Conservation (phyloP, 352 stramenopile genomes). For the Pythium sp. region DNA sequence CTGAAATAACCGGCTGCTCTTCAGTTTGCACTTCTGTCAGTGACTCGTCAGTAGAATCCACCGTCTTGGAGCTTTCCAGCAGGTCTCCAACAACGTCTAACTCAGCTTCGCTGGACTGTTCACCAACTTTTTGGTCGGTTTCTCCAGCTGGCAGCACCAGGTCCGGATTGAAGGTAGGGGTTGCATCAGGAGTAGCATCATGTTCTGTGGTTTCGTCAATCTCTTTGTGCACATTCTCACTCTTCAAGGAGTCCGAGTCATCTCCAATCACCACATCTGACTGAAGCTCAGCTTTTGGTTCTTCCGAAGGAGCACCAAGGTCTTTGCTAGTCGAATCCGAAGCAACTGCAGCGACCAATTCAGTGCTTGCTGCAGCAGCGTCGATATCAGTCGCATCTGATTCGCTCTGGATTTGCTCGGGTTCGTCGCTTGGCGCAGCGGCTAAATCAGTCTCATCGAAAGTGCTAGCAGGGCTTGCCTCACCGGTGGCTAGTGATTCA, state of each 20-base stretch:
- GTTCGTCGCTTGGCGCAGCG: background rate
- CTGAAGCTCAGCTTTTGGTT: background rate
- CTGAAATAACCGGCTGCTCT: background rate
- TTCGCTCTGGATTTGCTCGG: background rate
- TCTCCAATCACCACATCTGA: background rate
- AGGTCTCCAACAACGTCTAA: background rate
- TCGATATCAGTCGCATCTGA: background rate
- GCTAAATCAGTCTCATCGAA: background rate
- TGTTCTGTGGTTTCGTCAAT: too few relatives aligned
- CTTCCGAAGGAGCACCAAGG: background rate
- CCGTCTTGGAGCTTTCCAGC: background rate
- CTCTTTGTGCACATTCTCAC: background rate
- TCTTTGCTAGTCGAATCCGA: background rate
- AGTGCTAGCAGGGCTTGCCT: background rate
- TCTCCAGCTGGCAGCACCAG: background rate
- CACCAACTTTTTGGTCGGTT: background rate
- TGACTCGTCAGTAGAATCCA: background rate
- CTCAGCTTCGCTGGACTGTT: background rate
- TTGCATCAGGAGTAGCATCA: background rate
- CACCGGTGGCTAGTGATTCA: background rate
- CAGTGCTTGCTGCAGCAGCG: background rate
- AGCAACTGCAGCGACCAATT: background rate
- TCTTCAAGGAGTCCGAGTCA: background rate
- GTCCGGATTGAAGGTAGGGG: too few relatives aligned
- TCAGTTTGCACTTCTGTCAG: background rate